Evolutionary conservation across 768 basidiomycete species (phyloP).

Genomic region (Cantharellus anzutake): DNA sequence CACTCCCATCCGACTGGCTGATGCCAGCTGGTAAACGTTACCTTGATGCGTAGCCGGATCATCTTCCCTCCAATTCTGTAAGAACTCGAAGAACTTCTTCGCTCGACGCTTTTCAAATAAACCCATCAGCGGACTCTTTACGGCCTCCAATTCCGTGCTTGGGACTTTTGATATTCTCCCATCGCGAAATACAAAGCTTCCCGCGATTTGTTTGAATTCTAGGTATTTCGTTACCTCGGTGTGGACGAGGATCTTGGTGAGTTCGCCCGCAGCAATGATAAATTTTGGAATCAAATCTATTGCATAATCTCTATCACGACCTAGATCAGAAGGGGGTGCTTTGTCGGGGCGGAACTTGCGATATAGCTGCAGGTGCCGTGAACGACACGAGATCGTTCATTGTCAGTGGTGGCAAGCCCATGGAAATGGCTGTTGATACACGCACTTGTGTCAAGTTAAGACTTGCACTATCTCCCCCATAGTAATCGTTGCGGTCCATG

Average conservation of each 20-base stretch:
- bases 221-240: conserved; percentile 97
- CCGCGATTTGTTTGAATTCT: conserved; percentile 99
- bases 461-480: conserved; percentile 93
- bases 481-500: conserved; percentile 98
- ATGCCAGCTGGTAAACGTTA: conserved; percentile 16
- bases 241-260: conserved; percentile 95
- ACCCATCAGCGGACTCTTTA: conserved; percentile 93
- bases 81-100: conserved; percentile 95
- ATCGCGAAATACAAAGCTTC: conserved; percentile 93
- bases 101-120: conserved; percentile 95
- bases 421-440: not conserved
- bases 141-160: conserved; percentile 92
- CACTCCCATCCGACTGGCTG: not conserved
- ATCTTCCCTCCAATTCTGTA: conserved; percentile 89
- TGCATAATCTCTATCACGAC: conserved; percentile 93
- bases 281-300: conserved; percentile 98
- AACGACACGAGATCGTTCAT: no score
- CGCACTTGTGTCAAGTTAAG: conserved; percentile 90
- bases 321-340: conserved; percentile 62
- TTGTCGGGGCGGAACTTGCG: conserved; percentile 80
- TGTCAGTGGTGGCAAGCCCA: not conserved
- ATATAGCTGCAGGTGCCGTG: conserved; percentile 43
- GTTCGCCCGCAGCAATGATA: conserved; percentile 94
- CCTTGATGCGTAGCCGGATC: conserved; percentile 96
- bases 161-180: conserved; percentile 96